Conservation (phyloP, 306 rosid genomes). For the Senna siamea region DNA sequence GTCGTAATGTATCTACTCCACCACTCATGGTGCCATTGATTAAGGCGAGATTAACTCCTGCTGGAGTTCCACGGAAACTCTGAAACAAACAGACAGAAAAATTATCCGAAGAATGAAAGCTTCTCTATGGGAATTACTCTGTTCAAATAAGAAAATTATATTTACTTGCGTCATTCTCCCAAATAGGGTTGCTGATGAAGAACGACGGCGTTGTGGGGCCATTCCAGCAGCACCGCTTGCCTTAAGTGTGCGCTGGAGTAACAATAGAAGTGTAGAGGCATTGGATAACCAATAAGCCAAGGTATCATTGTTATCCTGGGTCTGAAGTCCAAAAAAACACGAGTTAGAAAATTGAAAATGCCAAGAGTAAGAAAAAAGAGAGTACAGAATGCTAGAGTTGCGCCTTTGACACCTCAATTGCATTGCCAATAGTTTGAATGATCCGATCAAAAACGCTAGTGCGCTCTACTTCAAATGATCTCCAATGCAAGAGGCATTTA, state of each 20-base stretch:
- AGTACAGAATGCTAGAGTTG: slow-evolving; percentile 29
- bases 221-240: slow-evolving; percentile 69
- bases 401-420: slow-evolving; percentile 56
- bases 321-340: slow-evolving; percentile 51
- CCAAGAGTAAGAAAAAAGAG: slow-evolving; percentile 30
- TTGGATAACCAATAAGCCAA: slow-evolving; percentile 66
- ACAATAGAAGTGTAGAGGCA: slow-evolving; percentile 63
- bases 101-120: slow-evolving; percentile 34
- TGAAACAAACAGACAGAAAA: slow-evolving; percentile 22
- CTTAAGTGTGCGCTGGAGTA: slow-evolving; percentile 63
- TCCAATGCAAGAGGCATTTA: slow-evolving; percentile 66
- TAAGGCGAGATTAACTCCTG: slow-evolving; percentile 54
- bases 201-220: slow-evolving; percentile 61
- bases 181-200: slow-evolving; percentile 57
- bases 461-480: slow-evolving; percentile 66
- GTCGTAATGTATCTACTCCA: slow-evolving; percentile 80
- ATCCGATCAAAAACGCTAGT: slow-evolving; percentile 60
- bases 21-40: slow-evolving; percentile 54
- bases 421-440: slow-evolving; percentile 58
- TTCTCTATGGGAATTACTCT: slow-evolving; percentile 20
- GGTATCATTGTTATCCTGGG: slow-evolving; percentile 61
- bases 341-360: slow-evolving; percentile 32
- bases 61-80: slow-evolving; percentile 60
- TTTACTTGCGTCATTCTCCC: slow-evolving; percentile 67
- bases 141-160: slow-evolving; percentile 35